Conservation (phyloP, 2,329 filamentous ascomycete genomes). For the Phoma herbarum region DNA sequence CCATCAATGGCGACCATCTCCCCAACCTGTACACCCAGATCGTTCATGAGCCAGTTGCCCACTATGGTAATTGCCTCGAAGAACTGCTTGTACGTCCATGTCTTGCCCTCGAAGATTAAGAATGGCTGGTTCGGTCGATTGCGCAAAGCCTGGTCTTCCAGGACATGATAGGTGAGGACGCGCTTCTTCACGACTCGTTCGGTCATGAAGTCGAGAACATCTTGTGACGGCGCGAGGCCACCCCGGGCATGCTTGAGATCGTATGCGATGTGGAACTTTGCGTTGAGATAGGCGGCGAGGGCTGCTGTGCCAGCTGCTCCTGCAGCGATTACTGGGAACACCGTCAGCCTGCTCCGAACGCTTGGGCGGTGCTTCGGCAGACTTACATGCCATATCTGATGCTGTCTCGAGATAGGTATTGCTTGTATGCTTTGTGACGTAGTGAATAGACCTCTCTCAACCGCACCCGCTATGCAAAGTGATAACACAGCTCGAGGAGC, state of each 20-base stretch:
- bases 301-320: conserved; percentile 41
- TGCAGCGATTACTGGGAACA: conserved; percentile 18
- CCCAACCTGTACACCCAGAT: conserved; percentile 41
- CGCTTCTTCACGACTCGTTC: conserved; percentile 31
- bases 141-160: conserved; percentile 51
- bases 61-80: conserved; percentile 38
- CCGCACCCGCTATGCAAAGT: not conserved
- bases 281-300: conserved; percentile 49
- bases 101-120: conserved; percentile 48
- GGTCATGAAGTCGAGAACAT: conserved; percentile 31
- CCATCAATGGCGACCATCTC: conserved; percentile 51
- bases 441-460: not conserved
- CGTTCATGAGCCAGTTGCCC: conserved; percentile 50
- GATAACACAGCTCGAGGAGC: not conserved
- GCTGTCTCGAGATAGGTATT: not conserved
- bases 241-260: conserved; percentile 35
- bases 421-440: not conserved
- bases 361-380: not conserved
- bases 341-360: not conserved
- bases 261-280: conserved; percentile 45
- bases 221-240: conserved; percentile 27
- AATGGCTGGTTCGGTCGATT: conserved; percentile 43
- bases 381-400: conserved; percentile 14
- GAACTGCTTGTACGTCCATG: conserved; percentile 48
- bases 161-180: conserved; percentile 42